Evolutionary conservation across 2,329 filamentous ascomycete species (phyloP).

Genomic region (Fusarium floridanum): DNA sequence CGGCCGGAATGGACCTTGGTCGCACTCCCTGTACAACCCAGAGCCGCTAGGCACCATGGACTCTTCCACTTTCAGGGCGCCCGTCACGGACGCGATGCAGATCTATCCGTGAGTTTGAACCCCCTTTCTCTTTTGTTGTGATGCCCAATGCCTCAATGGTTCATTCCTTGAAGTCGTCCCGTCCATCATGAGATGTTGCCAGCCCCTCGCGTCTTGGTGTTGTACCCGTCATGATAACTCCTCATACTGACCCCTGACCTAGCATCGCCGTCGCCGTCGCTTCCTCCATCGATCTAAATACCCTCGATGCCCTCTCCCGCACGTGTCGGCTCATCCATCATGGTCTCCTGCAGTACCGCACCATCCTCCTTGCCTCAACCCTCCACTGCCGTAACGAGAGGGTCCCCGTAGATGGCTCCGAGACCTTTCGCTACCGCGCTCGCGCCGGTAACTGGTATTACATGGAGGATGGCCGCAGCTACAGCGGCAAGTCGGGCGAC

Average conservation of each 20-base stretch:
- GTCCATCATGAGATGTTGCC: conserved; percentile 33
- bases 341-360: conserved; percentile 83
- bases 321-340: conserved; percentile 85
- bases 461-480: conserved; percentile 67
- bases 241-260: conserved; percentile 38
- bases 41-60: conserved; percentile 45
- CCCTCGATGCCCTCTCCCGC: conserved; percentile 83
- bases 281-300: conserved; percentile 85
- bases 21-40: conserved; percentile 43
- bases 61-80: conserved; percentile 40
- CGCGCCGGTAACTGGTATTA: conserved; percentile 71
- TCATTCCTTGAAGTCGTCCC: not conserved
- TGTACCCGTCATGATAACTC: conserved; percentile 26
- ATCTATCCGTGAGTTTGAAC: conserved; percentile 45
- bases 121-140: conserved; percentile 1
- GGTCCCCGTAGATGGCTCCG: conserved; percentile 65
- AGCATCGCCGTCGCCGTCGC: conserved; percentile 85
- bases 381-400: conserved; percentile 84
- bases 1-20: conserved; percentile 46
- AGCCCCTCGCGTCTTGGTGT: not conserved
- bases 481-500: conserved; percentile 76
- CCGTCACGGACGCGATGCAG: conserved; percentile 44
- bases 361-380: conserved; percentile 78
- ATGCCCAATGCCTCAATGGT: conserved; percentile 13
- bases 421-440: conserved; percentile 68